These are phyloP conservation scores for Glomus cerebriforme DNA, from an alignment of 192 early-diverging fungal species.

Conservation along the genomic window DNA sequence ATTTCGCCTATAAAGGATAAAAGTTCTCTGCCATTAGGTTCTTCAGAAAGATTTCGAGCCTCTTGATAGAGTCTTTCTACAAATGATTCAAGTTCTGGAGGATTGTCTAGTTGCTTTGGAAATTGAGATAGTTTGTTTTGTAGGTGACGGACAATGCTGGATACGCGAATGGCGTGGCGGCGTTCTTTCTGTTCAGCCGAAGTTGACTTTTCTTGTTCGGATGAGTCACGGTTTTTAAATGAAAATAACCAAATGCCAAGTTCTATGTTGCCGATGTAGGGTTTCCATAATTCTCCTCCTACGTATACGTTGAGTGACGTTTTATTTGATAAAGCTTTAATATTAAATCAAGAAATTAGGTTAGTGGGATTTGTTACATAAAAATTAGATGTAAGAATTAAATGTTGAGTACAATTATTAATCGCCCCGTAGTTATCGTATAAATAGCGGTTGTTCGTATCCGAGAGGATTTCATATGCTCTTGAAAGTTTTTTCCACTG, in stretches of 20 bases:
- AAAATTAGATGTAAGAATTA: no score
- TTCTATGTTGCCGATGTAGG: not conserved
- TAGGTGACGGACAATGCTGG: not conserved
- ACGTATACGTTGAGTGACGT: not conserved
- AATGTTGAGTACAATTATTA: not conserved
- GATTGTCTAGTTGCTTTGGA: not conserved
- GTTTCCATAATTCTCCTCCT: slow-evolving; percentile 2
- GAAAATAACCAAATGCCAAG: not conserved
- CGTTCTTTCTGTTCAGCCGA: slow-evolving; percentile 4
- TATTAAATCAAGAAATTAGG: not conserved
- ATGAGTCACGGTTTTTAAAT: not conserved
- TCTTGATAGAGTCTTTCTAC: not conserved
- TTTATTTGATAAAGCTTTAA: not conserved
- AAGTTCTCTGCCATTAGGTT: not conserved
- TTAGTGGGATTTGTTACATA: not conserved
- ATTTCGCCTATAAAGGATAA: not conserved
- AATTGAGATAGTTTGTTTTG: slow-evolving; percentile 5
- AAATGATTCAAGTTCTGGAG: not conserved
- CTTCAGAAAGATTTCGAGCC: not conserved
- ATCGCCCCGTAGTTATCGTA: not conserved
- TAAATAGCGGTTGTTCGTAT: not conserved
- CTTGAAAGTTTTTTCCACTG: not conserved
- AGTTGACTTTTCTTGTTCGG: not conserved
- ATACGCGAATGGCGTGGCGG: not conserved
- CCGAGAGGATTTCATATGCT: not conserved